phyloP scores from a whole-genome alignment of 768 basidiomycete genomes.

The Roridomyces roridus region DNA sequence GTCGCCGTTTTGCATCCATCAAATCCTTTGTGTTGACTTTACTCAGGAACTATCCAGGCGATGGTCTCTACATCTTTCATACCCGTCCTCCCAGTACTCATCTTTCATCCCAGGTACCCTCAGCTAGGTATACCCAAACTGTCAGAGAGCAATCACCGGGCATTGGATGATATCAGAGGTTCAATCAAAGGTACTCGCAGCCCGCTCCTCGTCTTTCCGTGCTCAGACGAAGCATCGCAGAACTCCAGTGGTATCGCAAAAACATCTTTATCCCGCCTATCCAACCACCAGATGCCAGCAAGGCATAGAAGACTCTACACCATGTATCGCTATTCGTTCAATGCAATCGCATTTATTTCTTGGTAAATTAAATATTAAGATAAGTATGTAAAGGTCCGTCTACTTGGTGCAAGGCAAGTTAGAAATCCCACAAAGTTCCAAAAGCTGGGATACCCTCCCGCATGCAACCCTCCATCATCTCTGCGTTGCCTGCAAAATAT shows the following conservation, averaged over 20 bases:
- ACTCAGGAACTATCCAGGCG: slow-evolving; percentile 72
- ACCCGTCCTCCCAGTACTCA: too few species aligned
- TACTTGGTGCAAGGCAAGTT: too few species aligned
- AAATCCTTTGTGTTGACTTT: slow-evolving; percentile 3
- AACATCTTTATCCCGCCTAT: slow-evolving; percentile 65
- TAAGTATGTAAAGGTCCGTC: too few species aligned
- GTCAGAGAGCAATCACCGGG: slow-evolving; percentile 62
- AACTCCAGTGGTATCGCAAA: slow-evolving; percentile 80
- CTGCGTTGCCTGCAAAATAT: too few species aligned
- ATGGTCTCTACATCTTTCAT: slow-evolving; percentile 51
- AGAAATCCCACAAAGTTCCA: slow-evolving; percentile 38
- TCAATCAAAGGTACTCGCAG: slow-evolving; percentile 68
- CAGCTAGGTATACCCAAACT: slow-evolving; percentile 35
- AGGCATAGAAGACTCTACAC: neutral
- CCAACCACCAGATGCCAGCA: neutral
- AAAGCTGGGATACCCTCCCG: slow-evolving; percentile 72
- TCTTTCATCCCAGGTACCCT: slow-evolving; percentile 35
- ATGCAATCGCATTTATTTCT: neutral
- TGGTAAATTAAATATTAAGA: too few species aligned
- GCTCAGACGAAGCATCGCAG: slow-evolving; percentile 40
- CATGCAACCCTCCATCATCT: slow-evolving; percentile 86
- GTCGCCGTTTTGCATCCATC: neutral
- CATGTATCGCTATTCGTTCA: too few species aligned
- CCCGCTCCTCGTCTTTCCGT: neutral
- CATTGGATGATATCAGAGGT: slow-evolving; percentile 79